A percentile compares a stretch with the other conserved stretches of the same genome.
These are phyloP conservation scores for Pisolithus microcarpus DNA, from an alignment of 768 basidiomycete species.

Conservation along the genomic window DNA sequence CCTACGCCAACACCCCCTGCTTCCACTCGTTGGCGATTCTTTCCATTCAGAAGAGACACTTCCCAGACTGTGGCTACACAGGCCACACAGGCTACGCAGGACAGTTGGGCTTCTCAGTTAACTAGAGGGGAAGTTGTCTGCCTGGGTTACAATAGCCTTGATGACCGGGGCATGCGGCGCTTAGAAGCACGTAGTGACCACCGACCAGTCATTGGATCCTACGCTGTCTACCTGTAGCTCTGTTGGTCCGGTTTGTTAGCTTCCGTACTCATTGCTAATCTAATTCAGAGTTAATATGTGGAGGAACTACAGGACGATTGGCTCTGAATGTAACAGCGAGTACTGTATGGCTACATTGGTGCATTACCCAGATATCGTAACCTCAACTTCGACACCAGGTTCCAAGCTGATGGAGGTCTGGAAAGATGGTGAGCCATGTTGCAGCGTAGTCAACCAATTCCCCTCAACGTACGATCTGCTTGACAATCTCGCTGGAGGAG, in stretches of 20 bases:
- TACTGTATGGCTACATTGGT: neutral
- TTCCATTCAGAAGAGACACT: constrained; percentile 40
- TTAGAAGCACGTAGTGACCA: constrained; percentile 80
- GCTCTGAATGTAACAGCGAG: too few species aligned
- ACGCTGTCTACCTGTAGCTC: constrained; percentile 55
- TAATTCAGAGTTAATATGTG: constrained; percentile 1
- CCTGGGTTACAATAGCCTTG: constrained; percentile 63
- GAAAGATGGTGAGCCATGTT: constrained; percentile 4
- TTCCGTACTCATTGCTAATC: neutral
- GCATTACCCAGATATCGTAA: constrained; percentile 78
- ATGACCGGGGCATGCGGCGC: constrained; percentile 66
- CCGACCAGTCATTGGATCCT: constrained; percentile 76
- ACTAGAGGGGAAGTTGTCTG: constrained; percentile 67
- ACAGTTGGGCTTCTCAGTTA: constrained; percentile 24
- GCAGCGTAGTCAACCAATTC: neutral
- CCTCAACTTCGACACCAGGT: constrained; percentile 98
- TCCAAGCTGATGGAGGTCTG: constrained; percentile 98
- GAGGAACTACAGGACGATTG: neutral
- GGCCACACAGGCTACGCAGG: constrained; percentile 16
- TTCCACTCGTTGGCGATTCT: constrained; percentile 43
- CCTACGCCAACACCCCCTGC: constrained; percentile 15
- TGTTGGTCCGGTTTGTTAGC: too few species aligned
- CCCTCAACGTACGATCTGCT: constrained; percentile 84
- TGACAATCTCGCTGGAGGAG: constrained; percentile 98
- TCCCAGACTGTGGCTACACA: constrained; percentile 20